phyloP scores from a whole-genome alignment of 768 basidiomycete species.

The Tulasnella sp. region DNA sequence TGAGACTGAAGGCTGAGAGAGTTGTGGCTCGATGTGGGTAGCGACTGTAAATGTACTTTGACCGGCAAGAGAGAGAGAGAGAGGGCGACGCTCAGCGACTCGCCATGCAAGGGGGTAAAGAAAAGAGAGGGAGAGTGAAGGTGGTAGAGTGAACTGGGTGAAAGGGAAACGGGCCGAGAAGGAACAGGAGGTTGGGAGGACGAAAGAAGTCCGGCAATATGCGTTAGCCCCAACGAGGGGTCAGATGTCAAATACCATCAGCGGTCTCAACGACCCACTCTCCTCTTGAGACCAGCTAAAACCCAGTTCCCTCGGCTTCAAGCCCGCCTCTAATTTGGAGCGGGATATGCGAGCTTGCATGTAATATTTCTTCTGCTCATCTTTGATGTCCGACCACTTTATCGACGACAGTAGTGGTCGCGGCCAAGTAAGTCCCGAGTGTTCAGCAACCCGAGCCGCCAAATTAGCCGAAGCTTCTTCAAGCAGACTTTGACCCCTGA shows the following conservation, averaged over 20 bases:
- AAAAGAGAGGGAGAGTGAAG: slow-evolving; percentile 19
- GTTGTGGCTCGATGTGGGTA: neutral
- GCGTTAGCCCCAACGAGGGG: neutral
- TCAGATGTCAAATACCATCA: neutral
- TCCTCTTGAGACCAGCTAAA: neutral
- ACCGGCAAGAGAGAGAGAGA: neutral
- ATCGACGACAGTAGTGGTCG: neutral
- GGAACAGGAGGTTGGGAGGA: neutral
- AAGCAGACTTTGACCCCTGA: neutral
- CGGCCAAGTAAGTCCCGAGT: neutral
- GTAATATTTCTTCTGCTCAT: neutral
- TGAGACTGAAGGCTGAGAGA: neutral
- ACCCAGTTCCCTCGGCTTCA: neutral
- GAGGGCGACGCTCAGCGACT: neutral
- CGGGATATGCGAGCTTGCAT: neutral
- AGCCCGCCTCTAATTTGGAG: neutral
- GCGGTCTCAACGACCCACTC: neutral
- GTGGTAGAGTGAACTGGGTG: neutral
- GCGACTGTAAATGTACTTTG: neutral
- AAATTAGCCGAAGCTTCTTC: neutral
- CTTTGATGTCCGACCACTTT: neutral
- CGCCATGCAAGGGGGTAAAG: neutral
- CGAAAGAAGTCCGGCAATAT: neutral
- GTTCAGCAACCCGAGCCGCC: neutral
- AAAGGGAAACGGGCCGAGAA: neutral